Conservation (phyloP, 2,329 filamentous ascomycete genomes). For the Neonectria punicea region DNA sequence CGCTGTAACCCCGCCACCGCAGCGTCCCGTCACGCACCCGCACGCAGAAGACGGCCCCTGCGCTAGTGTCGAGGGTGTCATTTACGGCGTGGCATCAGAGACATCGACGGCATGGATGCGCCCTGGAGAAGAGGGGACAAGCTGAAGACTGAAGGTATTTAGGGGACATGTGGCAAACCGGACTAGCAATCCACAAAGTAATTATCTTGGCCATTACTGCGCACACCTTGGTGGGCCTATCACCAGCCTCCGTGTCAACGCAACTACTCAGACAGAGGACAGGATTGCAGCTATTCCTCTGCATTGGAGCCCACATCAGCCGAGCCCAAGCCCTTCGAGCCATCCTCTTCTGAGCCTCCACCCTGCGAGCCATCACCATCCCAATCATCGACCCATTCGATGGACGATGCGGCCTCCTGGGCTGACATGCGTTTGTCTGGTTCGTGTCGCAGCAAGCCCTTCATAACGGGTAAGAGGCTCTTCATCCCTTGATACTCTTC, state of each 20-base stretch:
- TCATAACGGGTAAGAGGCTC: conserved; percentile 6
- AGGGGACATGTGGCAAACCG: too few species aligned
- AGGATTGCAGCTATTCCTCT: too few species aligned
- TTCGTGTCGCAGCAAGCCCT: conserved; percentile 7
- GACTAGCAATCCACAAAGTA: not conserved
- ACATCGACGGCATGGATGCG: not conserved
- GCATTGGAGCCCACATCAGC: too few species aligned
- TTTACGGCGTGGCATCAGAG: conserved; percentile 13
- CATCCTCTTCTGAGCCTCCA: too few species aligned
- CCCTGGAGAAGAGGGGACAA: not conserved
- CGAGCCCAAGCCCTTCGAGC: too few species aligned
- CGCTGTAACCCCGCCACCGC: conserved; percentile 8
- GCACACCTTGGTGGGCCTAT: too few species aligned
- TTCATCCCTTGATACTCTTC: conserved; percentile 16
- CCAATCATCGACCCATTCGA: conserved; percentile 40
- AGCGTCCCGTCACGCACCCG: conserved; percentile 15
- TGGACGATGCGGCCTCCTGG: conserved; percentile 1
- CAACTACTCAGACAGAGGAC: too few species aligned
- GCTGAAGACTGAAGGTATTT: too few species aligned
- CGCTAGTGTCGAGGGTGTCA: conserved; percentile 9
- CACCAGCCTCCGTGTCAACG: too few species aligned
- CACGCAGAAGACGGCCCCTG: conserved; percentile 15
- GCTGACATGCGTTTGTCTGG: conserved; percentile 11
- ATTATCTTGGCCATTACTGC: too few species aligned
- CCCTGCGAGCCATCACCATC: not conserved